These are phyloP conservation scores for Sporothrix schenckii DNA, from an alignment of 2,329 filamentous ascomycete genomes.

Conservation along the genomic window DNA sequence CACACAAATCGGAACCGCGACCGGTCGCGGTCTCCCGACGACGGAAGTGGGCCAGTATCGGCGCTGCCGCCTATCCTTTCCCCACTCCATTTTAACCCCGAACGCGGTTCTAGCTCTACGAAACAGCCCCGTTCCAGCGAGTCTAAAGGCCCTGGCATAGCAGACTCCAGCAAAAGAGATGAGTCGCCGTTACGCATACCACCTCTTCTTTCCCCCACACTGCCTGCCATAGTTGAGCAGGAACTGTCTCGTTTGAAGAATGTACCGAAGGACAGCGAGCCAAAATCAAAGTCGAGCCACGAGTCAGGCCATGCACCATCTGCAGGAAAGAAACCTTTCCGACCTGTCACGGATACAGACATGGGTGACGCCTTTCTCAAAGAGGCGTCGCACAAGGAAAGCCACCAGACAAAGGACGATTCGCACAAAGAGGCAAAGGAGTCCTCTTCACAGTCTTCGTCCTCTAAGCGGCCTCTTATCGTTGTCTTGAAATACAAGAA, in stretches of 20 bases:
- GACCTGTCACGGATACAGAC: slow-evolving; percentile 26
- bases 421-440: slow-evolving; percentile 4
- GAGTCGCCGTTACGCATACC: slow-evolving; percentile 49
- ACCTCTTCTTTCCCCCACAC: slow-evolving; percentile 58
- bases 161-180: slow-evolving; percentile 44
- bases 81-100: slow-evolving; percentile 50
- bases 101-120: slow-evolving; percentile 35
- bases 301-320: slow-evolving; percentile 43
- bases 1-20: slow-evolving; percentile 23
- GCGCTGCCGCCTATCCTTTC: slow-evolving; percentile 58
- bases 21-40: slow-evolving; percentile 42
- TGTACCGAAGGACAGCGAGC: slow-evolving; percentile 37
- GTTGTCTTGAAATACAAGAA: slow-evolving; percentile 57
- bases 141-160: slow-evolving; percentile 8
- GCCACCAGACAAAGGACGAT: slow-evolving; percentile 36
- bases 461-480: slow-evolving; percentile 40
- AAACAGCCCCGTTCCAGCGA: slow-evolving; percentile 10
- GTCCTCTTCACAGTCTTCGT: not conserved
- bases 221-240: slow-evolving; percentile 57
- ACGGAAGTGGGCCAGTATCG: slow-evolving; percentile 45
- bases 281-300: slow-evolving; percentile 37
- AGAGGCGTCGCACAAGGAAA: slow-evolving; percentile 27
- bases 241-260: slow-evolving; percentile 48
- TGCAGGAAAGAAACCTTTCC: slow-evolving; percentile 45
- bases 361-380: slow-evolving; percentile 16